phyloP scores from a whole-genome alignment of 2,329 filamentous ascomycete genomes.

The Clonostachys byssicola region DNA sequence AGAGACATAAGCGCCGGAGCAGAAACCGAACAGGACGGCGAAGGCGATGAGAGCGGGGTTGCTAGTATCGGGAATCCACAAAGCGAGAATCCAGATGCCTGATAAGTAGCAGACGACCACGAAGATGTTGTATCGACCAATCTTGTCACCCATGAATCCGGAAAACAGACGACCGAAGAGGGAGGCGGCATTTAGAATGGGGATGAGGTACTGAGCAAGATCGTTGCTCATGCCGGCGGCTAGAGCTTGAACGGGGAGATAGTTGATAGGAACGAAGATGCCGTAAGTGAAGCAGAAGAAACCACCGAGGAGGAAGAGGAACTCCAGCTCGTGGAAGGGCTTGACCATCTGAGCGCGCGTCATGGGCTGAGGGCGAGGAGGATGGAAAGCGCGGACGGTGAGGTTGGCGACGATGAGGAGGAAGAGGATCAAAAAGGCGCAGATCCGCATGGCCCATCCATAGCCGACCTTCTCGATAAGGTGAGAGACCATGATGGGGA shows the following conservation, averaged over 20 bases:
- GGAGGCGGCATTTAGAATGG: conserved; percentile 30
- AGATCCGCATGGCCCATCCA: conserved; percentile 37
- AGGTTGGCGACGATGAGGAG: conserved; percentile 24
- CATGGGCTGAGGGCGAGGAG: background rate
- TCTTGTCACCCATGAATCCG: conserved; percentile 23
- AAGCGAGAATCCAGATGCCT: conserved; percentile 24
- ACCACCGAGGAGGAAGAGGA: conserved; percentile 18
- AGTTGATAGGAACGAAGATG: conserved; percentile 28
- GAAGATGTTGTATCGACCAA: conserved; percentile 34
- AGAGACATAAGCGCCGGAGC: conserved; percentile 33
- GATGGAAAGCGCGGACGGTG: conserved; percentile 15
- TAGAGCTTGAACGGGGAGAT: conserved; percentile 22
- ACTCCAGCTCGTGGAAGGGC: conserved; percentile 21
- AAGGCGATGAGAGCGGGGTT: conserved; percentile 26
- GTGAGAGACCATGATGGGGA: conserved; percentile 19
- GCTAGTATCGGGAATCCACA: conserved; percentile 34
- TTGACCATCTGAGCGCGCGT: conserved; percentile 12
- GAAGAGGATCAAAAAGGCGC: conserved; percentile 27
- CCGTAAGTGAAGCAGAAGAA: conserved; percentile 29
- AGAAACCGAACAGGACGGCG: conserved; percentile 34
- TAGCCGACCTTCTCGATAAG: conserved; percentile 13
- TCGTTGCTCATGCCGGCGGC: conserved; percentile 15
- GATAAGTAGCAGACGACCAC: conserved; percentile 40
- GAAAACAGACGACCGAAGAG: conserved; percentile 28
- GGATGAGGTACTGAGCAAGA: conserved; percentile 24